Base-by-base conservation (phyloP, 768 basidiomycete genomes). In the Leccinum variicolor region DNA sequence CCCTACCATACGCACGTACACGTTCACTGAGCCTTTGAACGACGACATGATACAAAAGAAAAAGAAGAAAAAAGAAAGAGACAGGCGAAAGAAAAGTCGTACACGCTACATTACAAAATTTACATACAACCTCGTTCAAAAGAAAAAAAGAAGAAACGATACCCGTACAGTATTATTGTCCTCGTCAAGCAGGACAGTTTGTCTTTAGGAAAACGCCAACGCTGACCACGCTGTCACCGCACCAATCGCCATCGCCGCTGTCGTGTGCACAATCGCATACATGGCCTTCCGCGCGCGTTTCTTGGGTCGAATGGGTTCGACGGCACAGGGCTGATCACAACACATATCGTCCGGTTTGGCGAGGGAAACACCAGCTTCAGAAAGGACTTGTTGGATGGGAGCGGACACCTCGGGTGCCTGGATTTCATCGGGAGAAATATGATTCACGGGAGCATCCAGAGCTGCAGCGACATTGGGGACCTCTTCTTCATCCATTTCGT, bases 141-240 rank as follows among this genome's bases (percentile, higher is more conserved):
- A 10, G n/a, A 23, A 48, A 49, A 25, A 46, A 8, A n/a, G 17
- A 19, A 33, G 14, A 55, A 49, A 29, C 19, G 48, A 46, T 14
- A 6, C 31, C 31, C 36, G 34, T 34, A 11, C 36, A 29, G n/a
- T 25, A 19, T 17, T 9, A n/a, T 28, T 21, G 49, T 23, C 29
- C 39, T 33, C 33, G 34, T 49, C 17, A 14, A 19, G 3, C 9
- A 8, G 29, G 23, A 59, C 34, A 41, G 39, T 39, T 45, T 25
- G 23, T 45, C 52, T 46, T 78, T 64, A 87, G 59, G 75, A 76
- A 69, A 85, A 90, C 1, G 89, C 89, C 56, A 91, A 70, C 25
- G 86, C 86, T 17, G 84, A 82, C 89, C 89, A 90, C 3, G 88
- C 80, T 3, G 83, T 84, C 13, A 85, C 83, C 14, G 87, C 89